phyloP scores from a whole-genome alignment of 768 basidiomycete genomes.

The Leccinum variicolor region DNA sequence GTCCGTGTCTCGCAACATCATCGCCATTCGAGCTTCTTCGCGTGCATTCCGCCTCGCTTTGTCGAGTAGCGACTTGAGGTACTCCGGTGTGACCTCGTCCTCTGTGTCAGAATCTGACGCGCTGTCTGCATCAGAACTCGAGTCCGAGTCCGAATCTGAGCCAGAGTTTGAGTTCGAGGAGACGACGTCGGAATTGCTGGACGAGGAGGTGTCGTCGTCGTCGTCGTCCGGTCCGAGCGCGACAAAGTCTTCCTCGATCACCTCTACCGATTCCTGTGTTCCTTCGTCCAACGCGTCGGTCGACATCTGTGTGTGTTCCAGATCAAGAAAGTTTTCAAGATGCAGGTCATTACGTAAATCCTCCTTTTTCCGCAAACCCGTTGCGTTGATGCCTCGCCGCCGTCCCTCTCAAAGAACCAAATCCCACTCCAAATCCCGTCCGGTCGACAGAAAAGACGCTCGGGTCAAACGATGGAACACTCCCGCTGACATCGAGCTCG shows the following conservation, averaged over 20 bases:
- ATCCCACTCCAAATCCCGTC: constrained; percentile 38
- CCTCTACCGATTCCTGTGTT: neutral
- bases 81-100: constrained; percentile 52
- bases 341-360: constrained; percentile 14
- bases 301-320: neutral
- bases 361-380: no score
- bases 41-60: constrained; percentile 54
- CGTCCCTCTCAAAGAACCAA: constrained; percentile 35
- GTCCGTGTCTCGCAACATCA: constrained; percentile 19
- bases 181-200: neutral
- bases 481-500: constrained; percentile 63
- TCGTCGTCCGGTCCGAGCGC: constrained; percentile 3
- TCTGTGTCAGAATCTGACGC: constrained; percentile 35
- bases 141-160: constrained; percentile 26
- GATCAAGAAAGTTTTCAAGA: neutral
- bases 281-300: constrained; percentile 4
- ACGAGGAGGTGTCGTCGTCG: neutral
- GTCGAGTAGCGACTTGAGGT: constrained; percentile 60
- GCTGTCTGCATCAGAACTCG: constrained; percentile 34
- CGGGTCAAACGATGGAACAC: constrained; percentile 67
- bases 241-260: neutral
- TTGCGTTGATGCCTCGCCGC: constrained; percentile 42
- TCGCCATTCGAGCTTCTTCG: constrained; percentile 27
- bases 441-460: constrained; percentile 47
- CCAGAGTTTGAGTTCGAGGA: constrained; percentile 3